Evolutionary conservation across 768 basidiomycete species (phyloP).

Genomic region (Sporobolomyces roseus): DNA sequence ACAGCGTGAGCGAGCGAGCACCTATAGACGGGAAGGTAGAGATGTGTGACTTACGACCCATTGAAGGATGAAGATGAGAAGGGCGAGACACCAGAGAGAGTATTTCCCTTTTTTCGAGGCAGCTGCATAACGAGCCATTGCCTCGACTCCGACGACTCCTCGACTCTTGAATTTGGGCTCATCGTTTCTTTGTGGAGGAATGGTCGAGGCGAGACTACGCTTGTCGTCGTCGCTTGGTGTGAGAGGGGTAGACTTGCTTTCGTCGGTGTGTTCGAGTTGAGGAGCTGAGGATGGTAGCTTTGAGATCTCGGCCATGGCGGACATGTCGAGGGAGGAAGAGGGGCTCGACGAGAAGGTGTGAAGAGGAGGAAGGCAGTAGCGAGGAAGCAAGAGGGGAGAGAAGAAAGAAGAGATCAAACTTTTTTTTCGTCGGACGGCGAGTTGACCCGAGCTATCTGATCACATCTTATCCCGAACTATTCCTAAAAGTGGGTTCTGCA

Average conservation of each 20-base stretch:
- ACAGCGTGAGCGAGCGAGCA: not conserved
- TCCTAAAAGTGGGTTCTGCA: too few species aligned
- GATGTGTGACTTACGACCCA: constrained; percentile 21
- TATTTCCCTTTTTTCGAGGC: not conserved
- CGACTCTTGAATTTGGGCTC: constrained; percentile 18
- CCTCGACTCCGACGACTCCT: constrained; percentile 30
- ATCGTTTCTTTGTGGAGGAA: not conserved
- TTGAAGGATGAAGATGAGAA: constrained; percentile 22
- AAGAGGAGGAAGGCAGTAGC: not conserved
- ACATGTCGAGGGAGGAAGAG: not conserved
- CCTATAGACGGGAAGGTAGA: not conserved
- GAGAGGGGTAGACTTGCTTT: constrained; percentile 1
- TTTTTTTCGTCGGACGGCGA: not conserved
- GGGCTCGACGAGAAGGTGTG: not conserved
- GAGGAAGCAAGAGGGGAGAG: not conserved
- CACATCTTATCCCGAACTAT: not conserved
- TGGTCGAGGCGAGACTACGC: not conserved
- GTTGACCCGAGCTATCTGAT: not conserved
- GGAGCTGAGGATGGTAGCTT: not conserved
- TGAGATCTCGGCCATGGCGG: not conserved
- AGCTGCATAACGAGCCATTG: constrained; percentile 16
- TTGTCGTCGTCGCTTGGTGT: constrained; percentile 2
- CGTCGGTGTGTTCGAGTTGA: not conserved
- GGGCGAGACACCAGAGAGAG: constrained; percentile 2
- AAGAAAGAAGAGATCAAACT: not conserved